Conservation (phyloP, 202 grass and related monocot species). For the Eragrostis tef region DNA sequence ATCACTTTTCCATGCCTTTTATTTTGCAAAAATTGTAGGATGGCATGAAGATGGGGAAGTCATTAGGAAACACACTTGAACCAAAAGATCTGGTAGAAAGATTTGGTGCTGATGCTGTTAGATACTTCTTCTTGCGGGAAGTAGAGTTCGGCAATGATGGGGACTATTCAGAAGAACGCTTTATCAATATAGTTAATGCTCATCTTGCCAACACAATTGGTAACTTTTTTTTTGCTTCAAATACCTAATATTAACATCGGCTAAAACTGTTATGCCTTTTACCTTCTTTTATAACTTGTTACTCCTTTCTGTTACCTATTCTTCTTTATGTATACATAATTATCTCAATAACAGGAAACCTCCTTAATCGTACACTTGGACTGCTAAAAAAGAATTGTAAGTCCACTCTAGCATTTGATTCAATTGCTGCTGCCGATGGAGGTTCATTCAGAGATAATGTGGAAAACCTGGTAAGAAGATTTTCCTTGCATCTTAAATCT, state of each 20-base stretch:
- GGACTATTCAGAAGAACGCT: conserved; percentile 96
- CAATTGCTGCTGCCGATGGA: conserved; percentile 67
- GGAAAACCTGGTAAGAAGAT: conserved; percentile 69
- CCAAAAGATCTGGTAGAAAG: conserved; percentile 79
- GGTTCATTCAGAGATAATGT: conserved; percentile 66
- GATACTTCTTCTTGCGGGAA: conserved; percentile 95
- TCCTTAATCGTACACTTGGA: conserved; percentile 94
- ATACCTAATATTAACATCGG: neutral
- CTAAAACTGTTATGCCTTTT: conserved; percentile 23
- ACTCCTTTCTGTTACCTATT: neutral
- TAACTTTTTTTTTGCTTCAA: conserved; percentile 42
- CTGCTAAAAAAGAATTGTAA: conserved; percentile 93
- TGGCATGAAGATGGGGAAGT: conserved; percentile 99
- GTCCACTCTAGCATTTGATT: conserved; percentile 75
- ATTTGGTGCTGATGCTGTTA: conserved; percentile 90
- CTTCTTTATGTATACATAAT: conserved; percentile 29
- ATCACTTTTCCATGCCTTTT: conserved; percentile 49
- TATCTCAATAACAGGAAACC: conserved; percentile 69
- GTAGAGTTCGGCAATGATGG: conserved; percentile 94
- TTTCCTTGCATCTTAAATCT: conserved; percentile 33
- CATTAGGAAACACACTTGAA: conserved; percentile 95
- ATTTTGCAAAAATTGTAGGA: conserved; percentile 84
- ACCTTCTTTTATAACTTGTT: conserved; percentile 19
- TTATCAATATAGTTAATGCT: conserved; percentile 94
- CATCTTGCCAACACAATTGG: conserved; percentile 96